Percentiles rank a stretch among this genome's conserved stretches.
Evolutionary conservation across 495 filamentous ascomycete genomes (phyloP).

Genomic region (Hypoxylon lenormandii): DNA sequence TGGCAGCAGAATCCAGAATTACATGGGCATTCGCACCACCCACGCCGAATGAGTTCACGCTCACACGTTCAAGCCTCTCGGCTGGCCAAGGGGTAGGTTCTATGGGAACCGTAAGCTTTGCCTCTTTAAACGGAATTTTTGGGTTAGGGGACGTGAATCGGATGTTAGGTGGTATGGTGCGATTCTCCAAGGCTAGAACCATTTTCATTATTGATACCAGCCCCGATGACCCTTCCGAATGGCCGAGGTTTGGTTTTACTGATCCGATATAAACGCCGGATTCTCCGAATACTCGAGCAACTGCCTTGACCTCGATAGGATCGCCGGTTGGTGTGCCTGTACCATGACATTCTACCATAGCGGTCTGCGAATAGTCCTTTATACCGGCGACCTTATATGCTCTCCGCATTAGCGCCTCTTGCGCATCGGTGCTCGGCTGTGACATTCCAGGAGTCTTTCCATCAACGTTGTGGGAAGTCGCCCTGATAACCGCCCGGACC

Average conservation of each 20-base stretch:
- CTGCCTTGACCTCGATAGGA: constrained; percentile 53
- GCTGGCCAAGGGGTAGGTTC: constrained; percentile 45
- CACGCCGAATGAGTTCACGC: constrained; percentile 66
- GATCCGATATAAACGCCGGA: constrained; percentile 61
- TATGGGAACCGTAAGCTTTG: constrained; percentile 38
- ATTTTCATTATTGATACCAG: constrained; percentile 64
- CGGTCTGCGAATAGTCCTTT: constrained; percentile 54
- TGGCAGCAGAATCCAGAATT: constrained; percentile 39
- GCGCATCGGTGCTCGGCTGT: constrained; percentile 59
- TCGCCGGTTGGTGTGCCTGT: constrained; percentile 55
- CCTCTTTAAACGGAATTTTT: constrained; percentile 44
- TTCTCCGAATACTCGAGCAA: constrained; percentile 50
- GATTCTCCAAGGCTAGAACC: constrained; percentile 61
- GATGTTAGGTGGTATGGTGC: constrained; percentile 54
- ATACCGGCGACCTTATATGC: constrained; percentile 60
- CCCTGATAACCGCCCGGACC: constrained; percentile 66
- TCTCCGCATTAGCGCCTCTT: constrained; percentile 60
- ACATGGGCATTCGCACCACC: constrained; percentile 64
- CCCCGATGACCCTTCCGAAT: constrained; percentile 63
- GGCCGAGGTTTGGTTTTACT: constrained; percentile 66
- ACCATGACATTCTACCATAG: constrained; percentile 53
- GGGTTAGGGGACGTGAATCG: constrained; percentile 44
- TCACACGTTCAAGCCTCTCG: constrained; percentile 46
- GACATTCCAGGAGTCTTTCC: constrained; percentile 56
- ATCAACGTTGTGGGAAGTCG: constrained; percentile 61